Conservation (phyloP, 108 stramenopile species). For the Seminavis robusta region DNA sequence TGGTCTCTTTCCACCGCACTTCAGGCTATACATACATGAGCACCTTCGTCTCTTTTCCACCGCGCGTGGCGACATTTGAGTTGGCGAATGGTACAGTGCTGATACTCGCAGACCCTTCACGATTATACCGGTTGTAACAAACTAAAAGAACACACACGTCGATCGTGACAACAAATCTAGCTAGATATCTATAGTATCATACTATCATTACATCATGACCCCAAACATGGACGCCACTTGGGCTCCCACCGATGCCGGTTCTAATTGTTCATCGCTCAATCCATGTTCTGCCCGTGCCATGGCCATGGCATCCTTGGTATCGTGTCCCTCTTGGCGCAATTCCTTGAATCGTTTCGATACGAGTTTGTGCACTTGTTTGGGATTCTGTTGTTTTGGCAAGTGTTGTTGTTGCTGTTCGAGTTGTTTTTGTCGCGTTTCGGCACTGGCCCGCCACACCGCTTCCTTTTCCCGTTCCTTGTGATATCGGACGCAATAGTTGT, state of each 20-base stretch:
- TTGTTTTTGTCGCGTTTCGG: conserved; percentile 4
- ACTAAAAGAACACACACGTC: too few species aligned
- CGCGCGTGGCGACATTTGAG: too few species aligned
- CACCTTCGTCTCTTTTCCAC: too few species aligned
- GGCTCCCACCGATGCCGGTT: conserved; percentile 26
- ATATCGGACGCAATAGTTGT: conserved; percentile 23
- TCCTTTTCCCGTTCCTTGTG: conserved; percentile 17
- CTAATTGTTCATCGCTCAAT: conserved; percentile 11
- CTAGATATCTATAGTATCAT: too few species aligned
- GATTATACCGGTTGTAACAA: too few species aligned
- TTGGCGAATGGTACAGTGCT: too few species aligned
- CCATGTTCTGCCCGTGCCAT: conserved; percentile 41
- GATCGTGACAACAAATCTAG: too few species aligned
- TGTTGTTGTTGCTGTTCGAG: not conserved
- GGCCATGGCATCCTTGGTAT: conserved; percentile 48
- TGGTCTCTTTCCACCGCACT: too few species aligned
- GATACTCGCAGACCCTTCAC: too few species aligned
- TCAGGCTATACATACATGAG: too few species aligned
- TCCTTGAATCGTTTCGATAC: conserved; percentile 58
- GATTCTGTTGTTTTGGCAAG: conserved; percentile 8
- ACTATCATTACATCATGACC: conserved; percentile 16
- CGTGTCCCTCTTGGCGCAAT: conserved; percentile 41
- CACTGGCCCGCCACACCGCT: not conserved
- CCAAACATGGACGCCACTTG: conserved; percentile 71
- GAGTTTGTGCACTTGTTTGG: conserved; percentile 17